Percentiles rank a stretch among this genome's conserved stretches.
phyloP scores from a whole-genome alignment of 305 asterid genomes.

The Fraxinus paxiana region DNA sequence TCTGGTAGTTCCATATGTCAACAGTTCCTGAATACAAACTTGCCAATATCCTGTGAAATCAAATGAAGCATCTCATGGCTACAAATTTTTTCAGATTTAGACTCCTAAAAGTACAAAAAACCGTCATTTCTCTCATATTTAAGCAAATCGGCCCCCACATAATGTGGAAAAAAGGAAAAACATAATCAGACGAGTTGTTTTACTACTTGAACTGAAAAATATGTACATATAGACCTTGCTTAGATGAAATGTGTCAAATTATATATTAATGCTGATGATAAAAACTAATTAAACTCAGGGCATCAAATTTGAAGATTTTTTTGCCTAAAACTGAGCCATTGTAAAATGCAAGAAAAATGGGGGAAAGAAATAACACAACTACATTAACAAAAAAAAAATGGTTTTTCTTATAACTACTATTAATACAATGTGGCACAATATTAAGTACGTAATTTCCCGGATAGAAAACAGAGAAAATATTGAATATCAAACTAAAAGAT shows the following conservation, averaged over 20 bases:
- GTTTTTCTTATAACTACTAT: neutral
- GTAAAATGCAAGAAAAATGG: neutral
- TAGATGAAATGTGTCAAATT: constrained; percentile 3
- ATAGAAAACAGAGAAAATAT: neutral
- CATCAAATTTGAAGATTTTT: neutral
- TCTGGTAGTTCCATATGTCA: constrained; percentile 70
- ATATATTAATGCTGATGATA: neutral
- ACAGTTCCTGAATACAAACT: constrained; percentile 72
- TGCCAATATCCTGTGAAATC: constrained; percentile 56
- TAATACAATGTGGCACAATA: neutral
- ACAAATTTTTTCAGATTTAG: constrained; percentile 3
- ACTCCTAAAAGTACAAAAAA: neutral
- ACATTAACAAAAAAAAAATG: neutral
- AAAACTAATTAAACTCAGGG: neutral
- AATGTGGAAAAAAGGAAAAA: constrained; percentile 9
- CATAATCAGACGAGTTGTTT: neutral
- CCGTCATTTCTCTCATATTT: neutral
- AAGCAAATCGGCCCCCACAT: constrained; percentile 4
- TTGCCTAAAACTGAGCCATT: neutral
- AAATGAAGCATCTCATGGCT: constrained; percentile 22
- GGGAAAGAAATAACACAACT: neutral
- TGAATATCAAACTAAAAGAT: neutral
- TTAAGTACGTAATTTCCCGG: neutral
- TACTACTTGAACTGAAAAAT: neutral
- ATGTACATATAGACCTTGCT: neutral